Percentiles rank a stretch among this genome's conserved stretches.
Conservation (phyloP, 1,284 basidiomycete species). For the Pyrrhoderma noxium region DNA sequence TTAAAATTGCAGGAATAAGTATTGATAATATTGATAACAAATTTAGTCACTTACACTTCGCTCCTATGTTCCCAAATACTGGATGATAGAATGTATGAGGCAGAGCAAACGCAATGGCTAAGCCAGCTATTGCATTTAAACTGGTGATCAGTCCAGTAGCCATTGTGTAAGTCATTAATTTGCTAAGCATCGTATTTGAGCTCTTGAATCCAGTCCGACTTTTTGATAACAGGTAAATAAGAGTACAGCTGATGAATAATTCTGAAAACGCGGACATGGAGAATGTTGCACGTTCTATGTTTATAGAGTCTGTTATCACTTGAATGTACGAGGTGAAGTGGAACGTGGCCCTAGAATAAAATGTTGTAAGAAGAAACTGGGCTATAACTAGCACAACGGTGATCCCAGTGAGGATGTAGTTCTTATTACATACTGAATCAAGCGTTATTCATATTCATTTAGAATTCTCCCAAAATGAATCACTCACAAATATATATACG, state of each 20-base stretch:
- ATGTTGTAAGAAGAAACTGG: not conserved
- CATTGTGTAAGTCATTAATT: conserved; percentile 6
- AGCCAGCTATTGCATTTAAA: not conserved
- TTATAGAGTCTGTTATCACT: not conserved
- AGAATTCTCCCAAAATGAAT: not conserved
- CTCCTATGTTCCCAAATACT: not conserved
- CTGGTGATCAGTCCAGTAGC: conserved; percentile 6
- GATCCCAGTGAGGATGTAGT: conserved; percentile 5
- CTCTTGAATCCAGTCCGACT: conserved; percentile 5
- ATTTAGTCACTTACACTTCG: not conserved
- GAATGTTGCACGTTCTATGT: not conserved
- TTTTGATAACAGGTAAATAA: conserved; percentile 4
- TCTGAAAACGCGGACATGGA: not conserved
- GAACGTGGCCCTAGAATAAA: no score
- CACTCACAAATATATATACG: conserved; percentile 6
- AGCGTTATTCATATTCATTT: not conserved
- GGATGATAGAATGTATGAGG: conserved; percentile 2
- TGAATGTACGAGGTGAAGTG: no score
- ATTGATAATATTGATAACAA: not conserved
- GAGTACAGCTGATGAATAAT: not conserved
- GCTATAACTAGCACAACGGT: not conserved
- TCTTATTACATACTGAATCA: conserved; percentile 8
- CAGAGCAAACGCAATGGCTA: not conserved
- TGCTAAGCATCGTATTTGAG: conserved; percentile 3
- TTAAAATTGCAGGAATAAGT: no score